These are phyloP conservation scores for Hypoxylon trugodes DNA, from an alignment of 495 filamentous ascomycete species.

Conservation along the genomic window DNA sequence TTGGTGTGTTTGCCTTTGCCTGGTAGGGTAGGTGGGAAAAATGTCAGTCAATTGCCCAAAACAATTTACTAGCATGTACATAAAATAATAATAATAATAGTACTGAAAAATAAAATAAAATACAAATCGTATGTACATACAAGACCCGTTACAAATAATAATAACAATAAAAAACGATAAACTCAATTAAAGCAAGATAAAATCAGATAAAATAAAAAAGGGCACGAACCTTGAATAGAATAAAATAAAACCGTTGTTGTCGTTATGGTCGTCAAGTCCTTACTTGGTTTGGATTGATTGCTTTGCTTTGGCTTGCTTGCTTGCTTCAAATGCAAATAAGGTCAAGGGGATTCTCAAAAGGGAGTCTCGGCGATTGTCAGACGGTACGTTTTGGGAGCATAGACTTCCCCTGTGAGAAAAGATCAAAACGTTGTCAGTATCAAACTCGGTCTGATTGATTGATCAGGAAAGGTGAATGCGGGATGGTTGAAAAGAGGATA, in stretches of 20 bases:
- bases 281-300: too few species aligned
- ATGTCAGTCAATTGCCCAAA: slow-evolving; percentile 42
- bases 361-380: slow-evolving; percentile 44
- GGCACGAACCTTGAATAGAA: slow-evolving; percentile 23
- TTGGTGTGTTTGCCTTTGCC: slow-evolving; percentile 24
- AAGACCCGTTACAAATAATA: too few species aligned
- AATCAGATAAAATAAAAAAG: too few species aligned
- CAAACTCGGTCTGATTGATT: slow-evolving; percentile 53
- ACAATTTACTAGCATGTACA: too few species aligned
- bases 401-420: slow-evolving; percentile 55
- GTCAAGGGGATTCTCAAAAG: slow-evolving; percentile 38
- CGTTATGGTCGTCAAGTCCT: too few species aligned
- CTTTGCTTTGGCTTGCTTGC: too few species aligned
- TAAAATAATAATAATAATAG: too few species aligned
- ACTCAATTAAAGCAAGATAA: slow-evolving; percentile 38
- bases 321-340: slow-evolving; percentile 34
- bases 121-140: too few species aligned
- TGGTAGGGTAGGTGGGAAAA: slow-evolving; percentile 31
- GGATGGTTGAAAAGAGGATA: slow-evolving; percentile 69
- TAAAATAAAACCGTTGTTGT: too few species aligned
- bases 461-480: slow-evolving; percentile 67
- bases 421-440: slow-evolving; percentile 50
- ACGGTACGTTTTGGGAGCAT: slow-evolving; percentile 51
- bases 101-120: neutral
- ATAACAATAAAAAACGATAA: slow-evolving; percentile 3